These are phyloP conservation scores for Tephrocybe rancida DNA, from an alignment of 768 basidiomycete species.

Conservation along the genomic window DNA sequence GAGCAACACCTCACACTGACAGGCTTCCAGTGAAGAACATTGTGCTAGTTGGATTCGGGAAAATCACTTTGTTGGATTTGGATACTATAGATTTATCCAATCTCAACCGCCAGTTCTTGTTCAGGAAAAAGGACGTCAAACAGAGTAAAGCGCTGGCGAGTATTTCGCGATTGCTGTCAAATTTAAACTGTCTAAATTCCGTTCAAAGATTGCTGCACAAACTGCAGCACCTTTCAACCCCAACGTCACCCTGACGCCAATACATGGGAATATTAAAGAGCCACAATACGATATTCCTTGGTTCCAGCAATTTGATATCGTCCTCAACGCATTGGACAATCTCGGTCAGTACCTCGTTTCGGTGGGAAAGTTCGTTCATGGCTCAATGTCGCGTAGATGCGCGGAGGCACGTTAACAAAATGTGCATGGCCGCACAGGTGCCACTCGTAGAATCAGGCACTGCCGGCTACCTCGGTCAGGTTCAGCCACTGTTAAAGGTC, in stretches of 20 bases:
- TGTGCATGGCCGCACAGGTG: slow-evolving; percentile 92
- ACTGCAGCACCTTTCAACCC: slow-evolving; percentile 88
- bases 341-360: slow-evolving; percentile 60
- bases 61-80: slow-evolving; percentile 91
- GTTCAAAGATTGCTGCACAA: slow-evolving; percentile 72
- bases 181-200: slow-evolving; percentile 6
- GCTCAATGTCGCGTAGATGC: slow-evolving; percentile 59
- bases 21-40: slow-evolving; percentile 86
- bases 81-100: slow-evolving; percentile 99
- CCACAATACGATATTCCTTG: slow-evolving; percentile 85
- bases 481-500: slow-evolving; percentile 91
- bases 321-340: slow-evolving; percentile 96
- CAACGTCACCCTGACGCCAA: slow-evolving; percentile 81
- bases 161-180: too few species aligned
- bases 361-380: neutral
- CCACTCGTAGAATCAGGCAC: slow-evolving; percentile 97
- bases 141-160: slow-evolving; percentile 91
- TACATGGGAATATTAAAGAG: slow-evolving; percentile 96
- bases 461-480: slow-evolving; percentile 95
- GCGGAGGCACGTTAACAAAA: slow-evolving; percentile 92
- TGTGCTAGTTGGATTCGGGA: slow-evolving; percentile 88
- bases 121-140: slow-evolving; percentile 96
- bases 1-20: neutral
- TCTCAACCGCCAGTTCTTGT: slow-evolving; percentile 95
- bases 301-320: slow-evolving; percentile 90